phyloP scores from a whole-genome alignment of 805 yeast species.

The Monosporozyma servazzii region DNA sequence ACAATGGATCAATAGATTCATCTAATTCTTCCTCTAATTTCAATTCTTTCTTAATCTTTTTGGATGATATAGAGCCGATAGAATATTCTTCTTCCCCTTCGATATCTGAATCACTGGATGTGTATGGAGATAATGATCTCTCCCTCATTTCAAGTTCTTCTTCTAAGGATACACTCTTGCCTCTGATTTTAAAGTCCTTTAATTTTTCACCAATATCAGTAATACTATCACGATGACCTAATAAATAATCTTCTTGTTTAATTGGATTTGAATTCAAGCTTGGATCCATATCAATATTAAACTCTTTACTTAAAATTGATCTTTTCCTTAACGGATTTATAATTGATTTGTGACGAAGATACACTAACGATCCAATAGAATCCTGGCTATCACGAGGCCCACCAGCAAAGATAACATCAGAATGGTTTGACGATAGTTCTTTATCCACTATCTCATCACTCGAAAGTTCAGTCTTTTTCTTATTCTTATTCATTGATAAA shows the following conservation, averaged over 20 bases:
- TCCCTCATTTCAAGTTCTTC: not conserved
- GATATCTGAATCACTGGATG: conserved; percentile 21
- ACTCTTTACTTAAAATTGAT: conserved; percentile 21
- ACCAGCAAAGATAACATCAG: conserved; percentile 19
- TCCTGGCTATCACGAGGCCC: conserved; percentile 21
- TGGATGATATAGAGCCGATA: conserved; percentile 22
- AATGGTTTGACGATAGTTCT: not conserved
- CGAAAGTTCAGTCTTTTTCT: not conserved
- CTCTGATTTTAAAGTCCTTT: not conserved
- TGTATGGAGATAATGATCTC: not conserved
- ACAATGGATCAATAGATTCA: conserved; percentile 26
- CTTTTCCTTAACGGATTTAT: conserved; percentile 10
- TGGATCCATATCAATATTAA: conserved; percentile 3
- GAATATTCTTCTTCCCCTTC: conserved; percentile 18
- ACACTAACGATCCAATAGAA: conserved; percentile 16
- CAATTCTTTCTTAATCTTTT: conserved; percentile 17
- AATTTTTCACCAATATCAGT: conserved; percentile 1
- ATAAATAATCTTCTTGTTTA: not conserved
- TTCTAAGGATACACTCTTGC: not conserved
- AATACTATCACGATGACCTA: not conserved
- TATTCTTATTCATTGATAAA: not conserved
- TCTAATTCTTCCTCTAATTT: conserved; percentile 18
- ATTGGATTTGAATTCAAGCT: not conserved
- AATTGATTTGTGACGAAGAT: conserved; percentile 5
- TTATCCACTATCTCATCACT: not conserved